Percentiles rank a stretch among this genome's conserved stretches.
Evolutionary conservation across 805 yeast species (phyloP).

Genomic region (Pichia thaimueangensis): DNA sequence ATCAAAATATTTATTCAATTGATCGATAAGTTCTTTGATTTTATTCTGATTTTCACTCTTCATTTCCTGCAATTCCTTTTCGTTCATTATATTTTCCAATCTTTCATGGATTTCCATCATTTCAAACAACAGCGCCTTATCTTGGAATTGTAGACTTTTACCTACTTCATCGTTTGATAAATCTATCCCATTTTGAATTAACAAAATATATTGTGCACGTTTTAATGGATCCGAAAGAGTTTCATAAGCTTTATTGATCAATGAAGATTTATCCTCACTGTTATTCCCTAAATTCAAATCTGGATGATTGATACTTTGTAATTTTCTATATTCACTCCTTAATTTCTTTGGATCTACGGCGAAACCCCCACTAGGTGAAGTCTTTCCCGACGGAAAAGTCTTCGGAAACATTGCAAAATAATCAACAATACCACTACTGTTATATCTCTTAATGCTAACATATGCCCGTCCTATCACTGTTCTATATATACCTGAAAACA

Average conservation of each 20-base stretch:
- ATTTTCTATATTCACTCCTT: constrained; percentile 64
- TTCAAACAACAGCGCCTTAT: constrained; percentile 57
- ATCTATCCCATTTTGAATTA: constrained; percentile 41
- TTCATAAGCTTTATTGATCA: constrained; percentile 72
- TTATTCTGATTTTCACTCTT: constrained; percentile 52
- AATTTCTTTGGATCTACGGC: constrained; percentile 46
- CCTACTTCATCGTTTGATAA: constrained; percentile 52
- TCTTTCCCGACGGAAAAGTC: constrained; percentile 53
- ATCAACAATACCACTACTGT: constrained; percentile 9
- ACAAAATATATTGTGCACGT: constrained; percentile 58
- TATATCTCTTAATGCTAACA: neutral
- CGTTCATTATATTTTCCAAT: constrained; percentile 57
- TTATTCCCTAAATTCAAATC: constrained; percentile 51
- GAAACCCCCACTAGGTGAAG: constrained; percentile 31
- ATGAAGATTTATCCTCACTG: constrained; percentile 33
- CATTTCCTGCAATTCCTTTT: constrained; percentile 49
- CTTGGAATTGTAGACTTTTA: constrained; percentile 31
- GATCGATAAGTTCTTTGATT: constrained; percentile 39
- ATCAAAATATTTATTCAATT: constrained; percentile 42
- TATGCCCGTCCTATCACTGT: neutral
- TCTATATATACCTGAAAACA: neutral
- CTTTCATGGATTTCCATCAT: constrained; percentile 83
- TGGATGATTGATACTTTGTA: constrained; percentile 79
- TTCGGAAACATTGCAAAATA: constrained; percentile 69
- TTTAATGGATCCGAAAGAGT: constrained; percentile 62